Conservation (phyloP, 108 stramenopile genomes). For the Craspedostauros australis region DNA sequence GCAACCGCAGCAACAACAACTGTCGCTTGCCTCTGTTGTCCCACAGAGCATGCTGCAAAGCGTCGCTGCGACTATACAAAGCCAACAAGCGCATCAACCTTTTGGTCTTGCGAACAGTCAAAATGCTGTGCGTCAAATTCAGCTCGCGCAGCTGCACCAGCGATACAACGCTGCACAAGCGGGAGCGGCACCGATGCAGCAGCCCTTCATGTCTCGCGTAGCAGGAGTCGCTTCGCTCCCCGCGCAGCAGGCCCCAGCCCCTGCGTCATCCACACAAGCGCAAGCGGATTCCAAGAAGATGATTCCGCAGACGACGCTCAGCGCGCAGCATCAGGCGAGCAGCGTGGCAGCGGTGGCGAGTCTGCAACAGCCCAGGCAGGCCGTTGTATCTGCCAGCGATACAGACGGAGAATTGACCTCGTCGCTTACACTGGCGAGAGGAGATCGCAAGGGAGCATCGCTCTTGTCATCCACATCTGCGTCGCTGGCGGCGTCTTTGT, state of each 20-base stretch:
- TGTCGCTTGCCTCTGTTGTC: no score
- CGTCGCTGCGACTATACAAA: no score
- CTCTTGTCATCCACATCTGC: no score
- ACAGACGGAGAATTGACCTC: conserved; percentile 53
- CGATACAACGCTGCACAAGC: conserved; percentile 31
- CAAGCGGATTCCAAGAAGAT: conserved; percentile 10
- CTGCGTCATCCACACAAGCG: neutral
- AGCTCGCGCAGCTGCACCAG: conserved; percentile 31
- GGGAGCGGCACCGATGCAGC: conserved; percentile 6
- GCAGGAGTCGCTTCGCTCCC: conserved; percentile 7
- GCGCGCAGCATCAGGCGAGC: no score
- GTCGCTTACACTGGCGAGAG: conserved; percentile 1
- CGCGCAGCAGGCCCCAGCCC: neutral
- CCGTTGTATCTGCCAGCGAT: conserved; percentile 72
- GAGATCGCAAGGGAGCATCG: conserved; percentile 5
- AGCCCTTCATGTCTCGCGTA: conserved; percentile 11
- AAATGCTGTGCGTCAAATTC: conserved; percentile 34
- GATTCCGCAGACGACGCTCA: conserved; percentile 3
- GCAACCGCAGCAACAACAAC: conserved; percentile 7
- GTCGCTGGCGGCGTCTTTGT: neutral
- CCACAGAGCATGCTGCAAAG: no score
- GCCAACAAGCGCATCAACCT: no score
- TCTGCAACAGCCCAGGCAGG: conserved; percentile 9
- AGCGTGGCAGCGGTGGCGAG: neutral
- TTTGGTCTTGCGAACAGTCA: conserved; percentile 24